Evolutionary conservation across 768 basidiomycete species (phyloP), one percentile per base, ranked within the genome.

Genomic region (Leccinum subtestaceum): DNA sequence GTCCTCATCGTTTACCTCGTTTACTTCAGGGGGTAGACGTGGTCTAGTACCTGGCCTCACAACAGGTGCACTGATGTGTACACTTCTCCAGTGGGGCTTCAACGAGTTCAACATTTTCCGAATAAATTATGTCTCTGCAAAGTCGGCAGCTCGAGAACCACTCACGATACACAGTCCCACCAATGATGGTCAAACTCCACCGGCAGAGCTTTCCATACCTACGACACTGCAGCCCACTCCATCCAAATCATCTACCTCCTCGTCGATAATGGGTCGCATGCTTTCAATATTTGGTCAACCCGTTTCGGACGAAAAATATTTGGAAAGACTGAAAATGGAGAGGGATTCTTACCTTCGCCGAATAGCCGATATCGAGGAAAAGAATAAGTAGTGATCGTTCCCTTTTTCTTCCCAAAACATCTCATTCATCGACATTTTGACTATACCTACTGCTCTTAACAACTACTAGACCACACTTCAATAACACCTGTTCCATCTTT

Each of bases 221-320:
- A 27, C 40, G 29, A 54, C 62, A 17, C 56, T 57, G 25, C 52
- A 61, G 57, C 61, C 80, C 7, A 48, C 43, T 32, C 27, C 51
- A 13, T 53, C 25, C 13, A 55, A 58, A 49, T 32, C 48, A 8
- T 27, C 56, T 34, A 2, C 48, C 12, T 43, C 48, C 9, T 46
- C 5, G 23, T 69, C 72, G 15, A 59, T 76, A 15, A 65, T 70
- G 19, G 76, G 83, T 50, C 75, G 76, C 10, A 59, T 86, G 43
- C 59, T 75, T 36, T 66, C 68, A 2, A 21, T 61, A 15, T 63
- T 73, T 27, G 68, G 68, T 27, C 76, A 74, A 34, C 79, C 75
- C 53, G 67, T 94, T 4, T 80, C 89, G 6, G 85, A 94, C 62
- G 87, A 93, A 51, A 87, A 89, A 60, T 91, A 91, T 63, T 63